Percentiles rank a stretch among this genome's conserved stretches.
These are phyloP conservation scores for Erodium trifolium DNA, from an alignment of 441 rosid genomes.

Conservation along the genomic window DNA sequence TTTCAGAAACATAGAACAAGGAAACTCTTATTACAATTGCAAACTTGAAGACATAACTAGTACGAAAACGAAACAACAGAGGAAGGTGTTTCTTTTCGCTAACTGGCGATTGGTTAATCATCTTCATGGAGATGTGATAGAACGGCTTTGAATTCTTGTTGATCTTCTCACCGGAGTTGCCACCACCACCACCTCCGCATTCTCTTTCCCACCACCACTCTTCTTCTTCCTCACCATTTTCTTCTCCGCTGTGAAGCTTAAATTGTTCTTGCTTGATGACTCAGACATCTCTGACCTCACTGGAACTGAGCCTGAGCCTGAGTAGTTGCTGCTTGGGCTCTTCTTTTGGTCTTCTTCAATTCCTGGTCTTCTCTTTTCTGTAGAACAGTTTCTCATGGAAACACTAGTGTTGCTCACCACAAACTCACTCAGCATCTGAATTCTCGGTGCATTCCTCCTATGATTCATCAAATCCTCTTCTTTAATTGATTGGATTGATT, in stretches of 20 bases:
- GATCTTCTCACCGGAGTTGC: conserved; percentile 38
- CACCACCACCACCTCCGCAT: background rate
- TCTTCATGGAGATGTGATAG: conserved; percentile 27
- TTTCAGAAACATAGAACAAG: no score
- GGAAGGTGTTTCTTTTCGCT: no score
- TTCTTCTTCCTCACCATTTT: conserved; percentile 15
- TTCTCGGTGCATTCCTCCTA: conserved; percentile 27
- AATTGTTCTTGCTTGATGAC: conserved; percentile 1
- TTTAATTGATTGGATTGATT: conserved; percentile 13
- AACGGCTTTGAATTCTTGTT: conserved; percentile 25
- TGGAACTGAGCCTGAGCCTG: conserved; percentile 15
- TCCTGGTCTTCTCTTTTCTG: conserved; percentile 17
- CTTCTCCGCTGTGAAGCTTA: conserved; percentile 18
- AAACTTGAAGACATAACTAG: no score
- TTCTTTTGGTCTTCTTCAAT: conserved; percentile 17
- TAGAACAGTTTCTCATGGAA: conserved; percentile 18
- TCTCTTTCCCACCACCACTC: conserved; percentile 15
- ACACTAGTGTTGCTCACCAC: conserved; percentile 30
- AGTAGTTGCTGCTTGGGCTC: conserved; percentile 21
- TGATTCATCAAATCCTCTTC: conserved; percentile 12
- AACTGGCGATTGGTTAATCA: background rate
- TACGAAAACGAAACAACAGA: no score
- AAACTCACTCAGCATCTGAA: conserved; percentile 43
- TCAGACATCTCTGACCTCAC: no score
- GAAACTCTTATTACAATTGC: no score